Base-by-base conservation (phyloP, 176 grass and related monocot genomes). In the Eleusine indica region DNA sequence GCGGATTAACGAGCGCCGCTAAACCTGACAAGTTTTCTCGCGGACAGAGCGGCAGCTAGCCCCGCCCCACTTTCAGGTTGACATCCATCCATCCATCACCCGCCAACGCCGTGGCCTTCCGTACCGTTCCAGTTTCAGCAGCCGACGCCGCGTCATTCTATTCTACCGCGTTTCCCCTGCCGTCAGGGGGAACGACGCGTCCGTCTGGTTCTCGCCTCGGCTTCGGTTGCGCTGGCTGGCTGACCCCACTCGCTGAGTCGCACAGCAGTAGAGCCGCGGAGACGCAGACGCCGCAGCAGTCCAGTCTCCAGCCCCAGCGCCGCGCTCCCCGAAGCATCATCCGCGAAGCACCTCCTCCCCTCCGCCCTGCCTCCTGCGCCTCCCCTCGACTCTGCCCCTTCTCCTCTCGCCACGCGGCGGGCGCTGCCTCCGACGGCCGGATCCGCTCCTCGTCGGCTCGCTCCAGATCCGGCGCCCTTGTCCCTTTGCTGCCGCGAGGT, bases 391-490 rank as follows among this genome's bases (percentile, higher is more conserved):
- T 7, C 44, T 47, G 9, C 44, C 41, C 6, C 7, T 3, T 10
- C 44, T 10, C 74, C 18, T 1, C 72, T 13, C 49, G 49, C 52
- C 73, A 16, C 51, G 73, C 72, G 3, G 72, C 13, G 2, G 14
- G 25, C 46, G 14, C 37, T 15, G 18, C 6, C 41, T 25, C 6
- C 42, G 21, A 3, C 11, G 70, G 10, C 43, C 53, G 74, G 74
- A 76, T 76, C 74, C 35, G 52, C 9, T 51, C 66, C 17, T 7
- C 35, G 17, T 14, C 35, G 35, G 2, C 16, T 0, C 35, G 49
- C 74, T 11, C 74, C 74, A 76, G 74, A 76, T 76, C 53, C 74
- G 74, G 9, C 21, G 9, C 32, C 73, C 18, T 37, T 8, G 58
- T 11, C 58, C 58, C 9, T 13, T 11, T 1, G 18, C 30, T 3